These are phyloP conservation scores for maize (Zea mays) DNA, from an alignment of 176 grass and related monocot genomes.

Conservation along the genomic window Zm-B73-REFERENCE-NAM-5.0 NC_050098.1:158342001-158342500, in stretches of 20 bases:
- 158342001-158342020: constrained; percentile 3
- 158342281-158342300: background rate
- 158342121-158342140: constrained; percentile 8
- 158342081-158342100: background rate
- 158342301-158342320: background rate
- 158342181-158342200: constrained; percentile 28
- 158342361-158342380: background rate
- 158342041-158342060: constrained; percentile 7
- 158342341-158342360: constrained; percentile 37
- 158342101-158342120: constrained; percentile 36
- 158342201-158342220: constrained; percentile 12
- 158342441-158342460: constrained; percentile 39
- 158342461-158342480: constrained; percentile 22
- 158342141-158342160: constrained; percentile 20
- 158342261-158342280: constrained; percentile 27
- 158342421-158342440: constrained; percentile 59
- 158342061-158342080: constrained; percentile 17
- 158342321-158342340: background rate
- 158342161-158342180: constrained; percentile 12
- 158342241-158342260: constrained; percentile 21
- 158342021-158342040: background rate
- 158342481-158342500: too few species aligned
- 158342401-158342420: constrained; percentile 28
- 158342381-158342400: background rate
- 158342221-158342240: constrained; percentile 39